Evolutionary conservation across 1,284 basidiomycete genomes (phyloP).

Genomic region (Neotropicomus parvogracilis): DNA sequence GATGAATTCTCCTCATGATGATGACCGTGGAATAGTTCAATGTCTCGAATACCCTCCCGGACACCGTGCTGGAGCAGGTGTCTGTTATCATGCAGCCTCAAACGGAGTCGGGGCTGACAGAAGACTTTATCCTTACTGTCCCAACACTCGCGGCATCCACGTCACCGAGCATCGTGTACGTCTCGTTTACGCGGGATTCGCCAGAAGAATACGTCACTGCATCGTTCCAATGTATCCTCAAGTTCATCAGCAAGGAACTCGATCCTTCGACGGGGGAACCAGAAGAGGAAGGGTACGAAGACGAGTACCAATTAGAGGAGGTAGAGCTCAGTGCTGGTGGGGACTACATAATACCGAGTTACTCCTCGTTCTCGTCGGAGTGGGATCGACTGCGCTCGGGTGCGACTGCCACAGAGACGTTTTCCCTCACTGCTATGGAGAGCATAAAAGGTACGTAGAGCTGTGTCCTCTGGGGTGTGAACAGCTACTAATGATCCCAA

Average conservation of each 20-base stretch:
- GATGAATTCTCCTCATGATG: not conserved
- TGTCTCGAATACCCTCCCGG: slow-evolving; percentile 97
- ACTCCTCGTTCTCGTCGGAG: slow-evolving; percentile 87
- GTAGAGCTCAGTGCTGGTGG: slow-evolving; percentile 89
- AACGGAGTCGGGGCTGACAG: slow-evolving; percentile 72
- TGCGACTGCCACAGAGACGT: slow-evolving; percentile 86
- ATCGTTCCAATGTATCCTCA: slow-evolving; percentile 91
- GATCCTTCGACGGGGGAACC: slow-evolving; percentile 96
- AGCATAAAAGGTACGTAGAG: slow-evolving; percentile 78
- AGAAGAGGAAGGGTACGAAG: slow-evolving; percentile 97
- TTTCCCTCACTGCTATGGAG: slow-evolving; percentile 89
- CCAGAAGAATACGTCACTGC: slow-evolving; percentile 78
- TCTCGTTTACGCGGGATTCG: slow-evolving; percentile 85
- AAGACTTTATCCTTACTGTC: slow-evolving; percentile 94
- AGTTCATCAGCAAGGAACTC: slow-evolving; percentile 96
- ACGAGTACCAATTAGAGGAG: slow-evolving; percentile 98
- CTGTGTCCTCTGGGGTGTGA: slow-evolving; percentile 7
- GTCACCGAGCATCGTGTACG: slow-evolving; percentile 85
- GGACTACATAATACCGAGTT: slow-evolving; percentile 92
- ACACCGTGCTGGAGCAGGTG: slow-evolving; percentile 93
- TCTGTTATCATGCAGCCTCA: slow-evolving; percentile 90
- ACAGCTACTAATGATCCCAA: slow-evolving; percentile 11
- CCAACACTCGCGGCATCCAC: slow-evolving; percentile 63
- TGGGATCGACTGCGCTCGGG: slow-evolving; percentile 89
- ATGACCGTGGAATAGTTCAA: slow-evolving; percentile 68